Conservation (phyloP, 2,329 filamentous ascomycete species). For the Colletotrichum neosansevieriae region DNA sequence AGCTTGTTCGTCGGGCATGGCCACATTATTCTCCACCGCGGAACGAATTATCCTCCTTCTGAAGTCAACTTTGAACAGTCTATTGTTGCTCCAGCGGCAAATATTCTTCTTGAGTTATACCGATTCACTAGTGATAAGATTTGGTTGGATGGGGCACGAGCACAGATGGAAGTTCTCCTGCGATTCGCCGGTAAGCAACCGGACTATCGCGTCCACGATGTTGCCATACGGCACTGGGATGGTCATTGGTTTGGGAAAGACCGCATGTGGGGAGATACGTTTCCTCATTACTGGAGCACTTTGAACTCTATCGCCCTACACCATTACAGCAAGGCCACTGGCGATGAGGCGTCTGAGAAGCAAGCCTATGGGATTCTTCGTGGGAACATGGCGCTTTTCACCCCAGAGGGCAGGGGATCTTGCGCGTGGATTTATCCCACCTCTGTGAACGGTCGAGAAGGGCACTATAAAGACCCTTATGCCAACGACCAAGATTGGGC, state of each 20-base stretch:
- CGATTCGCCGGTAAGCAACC: constrained; percentile 37
- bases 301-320: constrained; percentile 33
- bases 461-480: constrained; percentile 34
- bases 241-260: constrained; percentile 40
- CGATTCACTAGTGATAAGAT: constrained; percentile 55
- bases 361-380: constrained; percentile 23
- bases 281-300: constrained; percentile 40
- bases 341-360: neutral
- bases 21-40: constrained; percentile 6
- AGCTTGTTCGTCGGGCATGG: constrained; percentile 16
- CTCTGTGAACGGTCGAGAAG: constrained; percentile 31
- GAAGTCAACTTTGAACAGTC: constrained; percentile 40
- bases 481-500: constrained; percentile 39
- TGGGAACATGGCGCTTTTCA: constrained; percentile 31
- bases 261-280: constrained; percentile 38
- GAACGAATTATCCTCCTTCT: constrained; percentile 30
- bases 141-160: constrained; percentile 46
- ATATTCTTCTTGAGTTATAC: constrained; percentile 60
- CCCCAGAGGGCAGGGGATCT: constrained; percentile 27
- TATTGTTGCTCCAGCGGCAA: constrained; percentile 38
- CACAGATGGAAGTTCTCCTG: constrained; percentile 28
- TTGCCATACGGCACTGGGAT: constrained; percentile 39
- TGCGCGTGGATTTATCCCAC: constrained; percentile 39
- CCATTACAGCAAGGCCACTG: constrained; percentile 24
- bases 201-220: constrained; percentile 35